Percentiles rank a stretch among this genome's conserved stretches.
These are phyloP conservation scores for Chimonanthus praecox DNA, from an alignment of 164 flowering plant species.

Conservation along the genomic window DNA sequence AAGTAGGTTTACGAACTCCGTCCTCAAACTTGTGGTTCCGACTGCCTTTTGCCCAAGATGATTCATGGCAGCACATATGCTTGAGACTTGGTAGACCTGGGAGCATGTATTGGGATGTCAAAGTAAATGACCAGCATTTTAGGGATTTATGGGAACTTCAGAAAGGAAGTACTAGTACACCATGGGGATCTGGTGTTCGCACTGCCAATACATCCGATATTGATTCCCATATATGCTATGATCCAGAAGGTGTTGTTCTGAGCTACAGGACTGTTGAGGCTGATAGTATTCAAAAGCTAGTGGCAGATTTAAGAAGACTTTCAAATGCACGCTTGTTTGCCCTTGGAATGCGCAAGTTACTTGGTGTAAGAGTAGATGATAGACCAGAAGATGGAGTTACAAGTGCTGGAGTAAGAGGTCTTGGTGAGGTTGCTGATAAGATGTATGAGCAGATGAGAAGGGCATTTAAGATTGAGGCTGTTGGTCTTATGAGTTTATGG, in stretches of 20 bases:
- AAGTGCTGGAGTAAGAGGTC: conserved; percentile 38
- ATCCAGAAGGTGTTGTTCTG: conserved; percentile 85
- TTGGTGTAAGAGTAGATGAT: conserved; percentile 80
- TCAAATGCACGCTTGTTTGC: conserved; percentile 91
- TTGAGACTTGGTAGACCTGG: conserved; percentile 95
- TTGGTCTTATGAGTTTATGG: conserved; percentile 96
- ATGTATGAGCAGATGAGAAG: conserved; percentile 72
- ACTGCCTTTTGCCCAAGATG: conserved; percentile 66
- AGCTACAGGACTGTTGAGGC: conserved; percentile 77
- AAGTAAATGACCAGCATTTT: conserved; percentile 87
- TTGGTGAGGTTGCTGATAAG: conserved; percentile 48
- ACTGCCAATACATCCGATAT: conserved; percentile 89
- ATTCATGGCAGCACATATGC: conserved; percentile 85
- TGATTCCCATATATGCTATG: conserved; percentile 92
- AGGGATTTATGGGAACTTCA: conserved; percentile 97
- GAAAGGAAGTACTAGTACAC: conserved; percentile 57
- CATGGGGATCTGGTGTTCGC: conserved; percentile 92
- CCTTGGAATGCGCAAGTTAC: conserved; percentile 85
- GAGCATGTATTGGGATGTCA: conserved; percentile 96
- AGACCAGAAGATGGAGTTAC: conserved; percentile 50
- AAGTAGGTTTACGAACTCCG: conserved; percentile 63
- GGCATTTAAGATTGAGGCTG: conserved; percentile 91
- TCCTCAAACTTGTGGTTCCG: conserved; percentile 91
- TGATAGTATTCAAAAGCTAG: conserved; percentile 80
- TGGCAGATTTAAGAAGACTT: conserved; percentile 86